Evolutionary conservation across 1,284 basidiomycete species (phyloP).

Genomic region (Marasmius sp.): DNA sequence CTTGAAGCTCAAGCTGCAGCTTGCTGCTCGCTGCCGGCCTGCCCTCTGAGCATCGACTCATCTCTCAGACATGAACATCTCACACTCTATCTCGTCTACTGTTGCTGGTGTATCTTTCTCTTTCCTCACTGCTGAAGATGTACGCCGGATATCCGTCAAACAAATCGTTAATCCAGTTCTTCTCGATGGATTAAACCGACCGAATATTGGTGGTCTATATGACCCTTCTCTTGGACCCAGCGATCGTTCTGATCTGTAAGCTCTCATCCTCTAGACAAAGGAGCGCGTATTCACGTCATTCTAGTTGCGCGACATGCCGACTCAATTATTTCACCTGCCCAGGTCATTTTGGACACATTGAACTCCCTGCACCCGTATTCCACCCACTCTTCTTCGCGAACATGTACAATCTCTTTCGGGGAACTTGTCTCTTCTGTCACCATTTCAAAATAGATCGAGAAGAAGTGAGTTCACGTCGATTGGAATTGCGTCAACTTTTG

Average conservation of each 20-base stretch:
- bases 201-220: conserved; percentile 91
- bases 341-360: conserved; percentile 99
- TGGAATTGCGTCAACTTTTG: conserved; percentile 2
- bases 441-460: conserved; percentile 82
- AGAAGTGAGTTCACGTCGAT: conserved; percentile 53
- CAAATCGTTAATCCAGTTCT: conserved; percentile 94
- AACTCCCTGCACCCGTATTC: conserved; percentile 93
- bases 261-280: conserved; percentile 16
- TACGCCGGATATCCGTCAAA: conserved; percentile 93
- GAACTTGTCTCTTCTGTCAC: conserved; percentile 96
- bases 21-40: background rate
- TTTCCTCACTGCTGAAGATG: conserved; percentile 89
- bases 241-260: conserved; percentile 85
- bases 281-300: conserved; percentile 7
- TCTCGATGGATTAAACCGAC: conserved; percentile 92
- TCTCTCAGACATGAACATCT: conserved; percentile 78
- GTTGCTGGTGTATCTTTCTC: conserved; percentile 92
- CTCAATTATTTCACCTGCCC: conserved; percentile 93
- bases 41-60: background rate
- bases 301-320: conserved; percentile 91
- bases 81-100: conserved; percentile 83
- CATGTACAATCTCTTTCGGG: conserved; percentile 86
- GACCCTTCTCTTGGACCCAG: conserved; percentile 95
- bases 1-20: background rate
- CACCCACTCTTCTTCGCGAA: conserved; percentile 97